Evolutionary conservation across 2,329 filamentous ascomycete species (phyloP), one percentile per base, ranked within the genome.

Genomic region (Stagonosporopsis cucurbitacearum): DNA sequence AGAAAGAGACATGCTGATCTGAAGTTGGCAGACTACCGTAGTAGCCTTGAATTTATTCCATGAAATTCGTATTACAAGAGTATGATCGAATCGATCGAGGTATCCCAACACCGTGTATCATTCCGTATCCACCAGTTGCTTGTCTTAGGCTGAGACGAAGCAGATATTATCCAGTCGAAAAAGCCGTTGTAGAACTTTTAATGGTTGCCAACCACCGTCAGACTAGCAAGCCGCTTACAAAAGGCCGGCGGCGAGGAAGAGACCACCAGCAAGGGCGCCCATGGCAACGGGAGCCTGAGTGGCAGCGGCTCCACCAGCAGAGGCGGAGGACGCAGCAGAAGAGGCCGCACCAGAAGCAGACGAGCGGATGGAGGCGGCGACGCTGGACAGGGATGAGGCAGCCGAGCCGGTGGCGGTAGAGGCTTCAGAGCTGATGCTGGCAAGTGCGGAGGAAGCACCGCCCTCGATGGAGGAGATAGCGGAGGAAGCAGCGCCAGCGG

Each of bases 261-360:
- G 50, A 59, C 70, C 71, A 61, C 63, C 71, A 53, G 67, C 71
- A 19, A 70, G 52, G 43, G 67, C 71, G 26, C 71, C 73, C 58
- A 74, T 66, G 32, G 61, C 68, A 12, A 71, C 69, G 32, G 72
- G 55, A 28, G 59, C 66, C 43, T 65, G 68, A 22, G 66, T 60
- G 33, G 62, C 55, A 35, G 66, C 65, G 39, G 62, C 66, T 43
- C 50, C 66, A 40, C 54, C 57, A 15, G 58, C 54, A 30, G 52
- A 54, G 22, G 52, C 59, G n/a, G 51, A 56, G 11, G 50, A 50
- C 13, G 51, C 58, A 8, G 58, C 55, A 35, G 50, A 32, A 17
- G 58, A 57, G 30, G 30, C 30, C 13, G 47, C 23, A 13, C 46
- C 35, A 9, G 53, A 52, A 9, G 43, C 49, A 12, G 42, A 52